Percentiles rank a stretch among this genome's conserved stretches.
phyloP scores from a whole-genome alignment of 345 rosid species.

The Lepidium sativum region DNA sequence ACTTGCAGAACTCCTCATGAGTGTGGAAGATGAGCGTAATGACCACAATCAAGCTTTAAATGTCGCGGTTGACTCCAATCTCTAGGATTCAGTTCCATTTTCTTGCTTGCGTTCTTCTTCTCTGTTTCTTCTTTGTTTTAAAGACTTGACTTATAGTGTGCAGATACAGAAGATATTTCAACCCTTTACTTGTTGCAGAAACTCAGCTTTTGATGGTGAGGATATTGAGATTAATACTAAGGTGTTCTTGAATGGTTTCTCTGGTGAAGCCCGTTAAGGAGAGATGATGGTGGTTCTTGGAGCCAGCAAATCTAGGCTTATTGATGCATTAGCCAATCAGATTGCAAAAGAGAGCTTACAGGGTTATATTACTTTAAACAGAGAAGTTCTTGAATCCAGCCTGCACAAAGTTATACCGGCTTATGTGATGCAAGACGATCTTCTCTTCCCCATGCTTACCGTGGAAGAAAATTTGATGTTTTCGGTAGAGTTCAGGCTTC shows the following conservation, averaged over 20 bases:
- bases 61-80: slow-evolving; percentile 23
- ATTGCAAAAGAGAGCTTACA: slow-evolving; percentile 65
- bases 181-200: slow-evolving; percentile 24
- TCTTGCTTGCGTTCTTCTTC: slow-evolving; percentile 31
- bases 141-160: slow-evolving; percentile 60
- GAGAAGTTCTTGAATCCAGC: slow-evolving; percentile 58
- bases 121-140: slow-evolving; percentile 71
- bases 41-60: slow-evolving; percentile 31
- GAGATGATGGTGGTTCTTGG: slow-evolving; percentile 94
- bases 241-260: slow-evolving; percentile 40
- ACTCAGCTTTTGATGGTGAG: not conserved
- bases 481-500: slow-evolving; percentile 88
- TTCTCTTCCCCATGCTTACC: slow-evolving; percentile 84
- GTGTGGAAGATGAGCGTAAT: slow-evolving; percentile 41
- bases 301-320: slow-evolving; percentile 81
- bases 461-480: slow-evolving; percentile 91
- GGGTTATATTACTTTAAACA: slow-evolving; percentile 64
- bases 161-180: slow-evolving; percentile 34
- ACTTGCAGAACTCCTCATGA: slow-evolving; percentile 54
- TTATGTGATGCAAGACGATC: slow-evolving; percentile 95
- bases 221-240: slow-evolving; percentile 26
- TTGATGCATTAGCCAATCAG: slow-evolving; percentile 81
- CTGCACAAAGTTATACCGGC: slow-evolving; percentile 79
- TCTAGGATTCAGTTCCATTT: slow-evolving; percentile 25
- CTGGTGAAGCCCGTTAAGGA: slow-evolving; percentile 66